phyloP scores from a whole-genome alignment of 495 filamentous ascomycete genomes.

The Daldinia concentrica region DNA sequence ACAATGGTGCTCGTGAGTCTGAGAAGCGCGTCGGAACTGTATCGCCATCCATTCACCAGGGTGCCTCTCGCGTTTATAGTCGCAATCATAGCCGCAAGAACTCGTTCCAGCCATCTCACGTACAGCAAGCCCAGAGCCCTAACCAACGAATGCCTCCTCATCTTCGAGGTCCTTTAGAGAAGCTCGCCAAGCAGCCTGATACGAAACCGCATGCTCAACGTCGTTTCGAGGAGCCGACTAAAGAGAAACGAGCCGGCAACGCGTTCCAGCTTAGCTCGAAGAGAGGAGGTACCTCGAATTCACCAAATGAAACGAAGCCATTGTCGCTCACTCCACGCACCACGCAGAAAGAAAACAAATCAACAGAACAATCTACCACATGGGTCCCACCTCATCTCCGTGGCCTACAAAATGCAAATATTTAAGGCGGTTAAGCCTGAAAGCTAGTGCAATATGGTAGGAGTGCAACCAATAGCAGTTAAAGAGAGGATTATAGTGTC shows the following conservation, averaged over 20 bases:
- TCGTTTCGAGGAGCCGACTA: background rate
- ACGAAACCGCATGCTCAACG: background rate
- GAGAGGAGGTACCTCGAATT: background rate
- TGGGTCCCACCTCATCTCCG: slow-evolving; percentile 20
- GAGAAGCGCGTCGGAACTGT: background rate
- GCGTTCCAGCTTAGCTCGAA: background rate
- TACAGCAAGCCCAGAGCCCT: background rate
- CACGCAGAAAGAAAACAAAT: background rate
- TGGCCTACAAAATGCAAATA: background rate
- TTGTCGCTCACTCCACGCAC: background rate
- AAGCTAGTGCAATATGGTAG: too few species aligned
- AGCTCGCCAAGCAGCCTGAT: too few species aligned
- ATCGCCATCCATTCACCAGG: background rate
- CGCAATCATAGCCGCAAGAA: background rate
- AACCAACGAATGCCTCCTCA: background rate
- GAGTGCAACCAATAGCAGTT: background rate
- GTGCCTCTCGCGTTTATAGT: background rate
- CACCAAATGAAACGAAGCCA: background rate
- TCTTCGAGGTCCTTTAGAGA: background rate
- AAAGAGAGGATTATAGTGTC: background rate
- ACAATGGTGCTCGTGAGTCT: background rate
- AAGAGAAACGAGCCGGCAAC: background rate
- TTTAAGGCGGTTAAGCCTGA: background rate
- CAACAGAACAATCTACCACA: background rate
- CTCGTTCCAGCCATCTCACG: background rate